These are phyloP conservation scores for Tephrocybe sp. DNA, from an alignment of 768 basidiomycete species.

Conservation along the genomic window DNA sequence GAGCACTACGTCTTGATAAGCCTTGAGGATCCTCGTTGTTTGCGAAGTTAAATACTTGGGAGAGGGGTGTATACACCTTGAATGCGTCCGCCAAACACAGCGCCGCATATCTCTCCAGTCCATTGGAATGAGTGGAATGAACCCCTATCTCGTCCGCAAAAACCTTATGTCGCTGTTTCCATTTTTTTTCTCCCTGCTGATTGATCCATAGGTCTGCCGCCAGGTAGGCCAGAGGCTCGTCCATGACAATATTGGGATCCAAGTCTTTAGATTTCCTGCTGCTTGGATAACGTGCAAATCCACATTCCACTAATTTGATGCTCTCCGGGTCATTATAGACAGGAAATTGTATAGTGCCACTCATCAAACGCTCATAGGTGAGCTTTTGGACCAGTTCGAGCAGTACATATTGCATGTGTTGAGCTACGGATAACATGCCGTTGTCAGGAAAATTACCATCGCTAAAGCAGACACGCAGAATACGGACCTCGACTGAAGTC, in stretches of 20 bases:
- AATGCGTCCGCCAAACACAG: conserved; percentile 1
- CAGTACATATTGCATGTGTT: not conserved
- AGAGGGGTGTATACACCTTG: not conserved
- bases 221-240: conserved; percentile 6
- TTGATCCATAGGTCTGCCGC: not conserved
- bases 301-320: not conserved
- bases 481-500: not conserved
- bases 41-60: not conserved
- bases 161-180: not conserved
- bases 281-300: not conserved
- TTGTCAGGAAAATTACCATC: not conserved
- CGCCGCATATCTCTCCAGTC: not conserved
- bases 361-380: not conserved
- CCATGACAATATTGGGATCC: not conserved
- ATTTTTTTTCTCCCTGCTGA: not conserved
- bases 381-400: not conserved
- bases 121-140: not conserved
- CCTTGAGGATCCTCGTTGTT: not conserved
- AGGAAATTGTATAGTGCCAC: not conserved
- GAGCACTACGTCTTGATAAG: not conserved
- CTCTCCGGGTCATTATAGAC: not conserved
- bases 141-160: not conserved
- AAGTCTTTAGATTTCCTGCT: not conserved
- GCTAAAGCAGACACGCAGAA: too few species aligned
- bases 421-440: not conserved